These are phyloP conservation scores for Plectosphaerella cucumerina DNA, from an alignment of 2,329 filamentous ascomycete genomes.

Conservation along the genomic window DNA sequence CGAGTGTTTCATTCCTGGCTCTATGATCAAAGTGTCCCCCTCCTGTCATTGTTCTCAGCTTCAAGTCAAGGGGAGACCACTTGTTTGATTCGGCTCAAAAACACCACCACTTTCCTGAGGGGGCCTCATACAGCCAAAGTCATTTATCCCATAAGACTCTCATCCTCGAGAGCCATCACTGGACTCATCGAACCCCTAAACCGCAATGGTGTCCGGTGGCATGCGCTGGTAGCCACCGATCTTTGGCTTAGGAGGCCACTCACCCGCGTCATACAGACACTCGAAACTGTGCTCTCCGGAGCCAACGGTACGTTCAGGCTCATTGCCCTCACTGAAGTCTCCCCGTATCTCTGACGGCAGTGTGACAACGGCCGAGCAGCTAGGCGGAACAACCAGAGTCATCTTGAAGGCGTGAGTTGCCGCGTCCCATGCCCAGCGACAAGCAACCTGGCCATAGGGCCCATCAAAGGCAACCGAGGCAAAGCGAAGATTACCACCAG, in stretches of 20 bases:
- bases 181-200: too few species aligned
- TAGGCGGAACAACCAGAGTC: slow-evolving; percentile 5
- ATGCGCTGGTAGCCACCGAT: slow-evolving; percentile 5
- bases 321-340: not conserved
- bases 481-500: slow-evolving; percentile 7
- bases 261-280: slow-evolving; percentile 3
- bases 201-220: not conserved
- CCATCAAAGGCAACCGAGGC: slow-evolving; percentile 6
- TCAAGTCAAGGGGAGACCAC: too few species aligned
- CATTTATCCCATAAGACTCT: too few species aligned
- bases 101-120: too few species aligned
- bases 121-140: too few species aligned
- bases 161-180: too few species aligned
- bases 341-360: slow-evolving; percentile 4
- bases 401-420: slow-evolving; percentile 1
- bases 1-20: too few species aligned
- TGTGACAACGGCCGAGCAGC: slow-evolving; percentile 4
- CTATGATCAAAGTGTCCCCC: too few species aligned
- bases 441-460: slow-evolving; percentile 4
- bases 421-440: slow-evolving; percentile 1
- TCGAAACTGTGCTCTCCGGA: slow-evolving; percentile 7
- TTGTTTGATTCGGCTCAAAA: too few species aligned
- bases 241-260: slow-evolving; percentile 4
- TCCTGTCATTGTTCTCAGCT: too few species aligned
- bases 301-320: not conserved